A percentile compares a stretch with the other conserved stretches of the same genome.
Evolutionary conservation across 306 rosid species (phyloP).

Genomic region (Vicia faba): DNA sequence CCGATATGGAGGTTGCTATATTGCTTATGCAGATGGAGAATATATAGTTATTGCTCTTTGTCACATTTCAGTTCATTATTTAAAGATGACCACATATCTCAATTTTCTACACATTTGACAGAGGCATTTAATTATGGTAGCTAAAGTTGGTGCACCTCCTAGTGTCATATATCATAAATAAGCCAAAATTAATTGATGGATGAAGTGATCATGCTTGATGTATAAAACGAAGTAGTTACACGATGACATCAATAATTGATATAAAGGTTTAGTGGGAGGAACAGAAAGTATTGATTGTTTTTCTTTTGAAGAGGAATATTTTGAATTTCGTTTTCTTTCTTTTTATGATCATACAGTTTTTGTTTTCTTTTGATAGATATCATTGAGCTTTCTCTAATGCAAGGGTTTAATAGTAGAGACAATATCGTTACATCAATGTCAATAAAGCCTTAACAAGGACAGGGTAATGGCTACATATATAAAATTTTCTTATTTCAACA

Average conservation of each 20-base stretch:
- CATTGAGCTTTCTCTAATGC: constrained; percentile 29
- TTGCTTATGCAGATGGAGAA: constrained; percentile 30
- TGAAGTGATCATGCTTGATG: constrained; percentile 19
- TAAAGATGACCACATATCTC: not conserved
- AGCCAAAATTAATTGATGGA: constrained; percentile 24
- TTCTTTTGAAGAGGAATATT: not conserved
- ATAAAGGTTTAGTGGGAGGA: constrained; percentile 23
- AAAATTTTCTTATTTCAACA: too few species aligned
- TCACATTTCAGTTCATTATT: constrained; percentile 26
- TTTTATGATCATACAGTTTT: constrained; percentile 21
- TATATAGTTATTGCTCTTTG: constrained; percentile 14
- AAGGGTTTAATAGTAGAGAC: constrained; percentile 34
- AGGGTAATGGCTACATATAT: not conserved
- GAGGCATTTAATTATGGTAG: constrained; percentile 27
- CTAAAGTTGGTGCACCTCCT: constrained; percentile 28
- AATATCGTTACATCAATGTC: constrained; percentile 36
- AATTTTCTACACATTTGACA: constrained; percentile 25
- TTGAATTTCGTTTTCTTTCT: constrained; percentile 31
- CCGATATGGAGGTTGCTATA: constrained; percentile 23
- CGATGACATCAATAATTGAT: constrained; percentile 40
- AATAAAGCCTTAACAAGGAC: constrained; percentile 39
- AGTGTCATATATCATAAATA: constrained; percentile 32
- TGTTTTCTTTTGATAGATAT: constrained; percentile 14
- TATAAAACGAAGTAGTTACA: constrained; percentile 31
- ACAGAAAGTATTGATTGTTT: not conserved